These are phyloP conservation scores for Royoungia palumana DNA, from an alignment of 768 basidiomycete species.

Conservation along the genomic window DNA sequence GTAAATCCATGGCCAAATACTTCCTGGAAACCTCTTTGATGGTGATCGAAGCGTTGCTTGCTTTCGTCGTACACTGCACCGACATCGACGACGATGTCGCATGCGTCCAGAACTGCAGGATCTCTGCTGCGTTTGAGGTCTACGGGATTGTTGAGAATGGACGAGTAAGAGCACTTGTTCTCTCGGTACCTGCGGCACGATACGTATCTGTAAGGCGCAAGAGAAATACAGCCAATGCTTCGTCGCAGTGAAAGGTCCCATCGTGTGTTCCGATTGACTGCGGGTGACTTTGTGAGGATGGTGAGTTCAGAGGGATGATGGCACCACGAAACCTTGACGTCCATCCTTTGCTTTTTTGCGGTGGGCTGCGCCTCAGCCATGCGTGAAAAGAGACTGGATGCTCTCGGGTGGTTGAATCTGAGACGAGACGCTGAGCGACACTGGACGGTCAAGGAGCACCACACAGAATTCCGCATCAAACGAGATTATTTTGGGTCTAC, in stretches of 20 bases:
- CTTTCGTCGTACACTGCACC: conserved; percentile 86
- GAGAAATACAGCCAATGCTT: conserved; percentile 91
- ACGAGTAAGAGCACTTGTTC: neutral
- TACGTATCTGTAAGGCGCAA: conserved; percentile 75
- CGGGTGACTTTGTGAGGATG: neutral
- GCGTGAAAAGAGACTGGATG: neutral
- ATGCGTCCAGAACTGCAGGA: conserved; percentile 64
- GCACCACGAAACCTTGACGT: conserved; percentile 33
- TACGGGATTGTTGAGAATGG: conserved; percentile 22
- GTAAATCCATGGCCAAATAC: conserved; percentile 83
- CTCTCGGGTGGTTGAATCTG: neutral
- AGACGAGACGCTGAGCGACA: neutral
- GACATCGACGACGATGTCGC: conserved; percentile 96
- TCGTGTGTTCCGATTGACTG: conserved; percentile 92
- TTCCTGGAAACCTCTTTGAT: conserved; percentile 90
- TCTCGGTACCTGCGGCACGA: conserved; percentile 61
- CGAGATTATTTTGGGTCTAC: conserved; percentile 9
- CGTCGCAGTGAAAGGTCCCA: conserved; percentile 96
- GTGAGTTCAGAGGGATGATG: neutral
- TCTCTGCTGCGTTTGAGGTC: conserved; percentile 74
- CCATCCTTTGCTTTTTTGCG: conserved; percentile 44
- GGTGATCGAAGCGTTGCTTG: conserved; percentile 86
- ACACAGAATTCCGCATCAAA: neutral
- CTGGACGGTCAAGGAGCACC: neutral
- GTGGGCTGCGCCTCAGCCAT: conserved; percentile 29